phyloP scores from a whole-genome alignment of 2,329 filamentous ascomycete genomes.

The Aspergillus unguis region DNA sequence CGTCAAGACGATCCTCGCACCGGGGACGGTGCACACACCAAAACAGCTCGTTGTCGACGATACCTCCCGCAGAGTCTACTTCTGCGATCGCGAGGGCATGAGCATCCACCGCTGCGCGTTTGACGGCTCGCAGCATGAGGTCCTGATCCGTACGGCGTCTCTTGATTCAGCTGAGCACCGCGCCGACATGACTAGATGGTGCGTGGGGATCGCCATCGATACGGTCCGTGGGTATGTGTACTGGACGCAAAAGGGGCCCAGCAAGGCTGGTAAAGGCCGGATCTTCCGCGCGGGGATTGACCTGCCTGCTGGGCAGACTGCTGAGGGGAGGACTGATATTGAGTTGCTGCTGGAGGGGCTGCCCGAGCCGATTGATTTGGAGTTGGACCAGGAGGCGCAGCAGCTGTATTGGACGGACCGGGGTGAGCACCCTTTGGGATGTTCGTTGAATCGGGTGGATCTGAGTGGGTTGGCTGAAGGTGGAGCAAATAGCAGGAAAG shows the following conservation, averaged over 20 bases:
- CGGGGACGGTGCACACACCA: slow-evolving; percentile 49
- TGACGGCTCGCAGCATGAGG: slow-evolving; percentile 34
- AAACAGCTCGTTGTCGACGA: slow-evolving; percentile 41
- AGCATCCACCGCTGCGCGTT: slow-evolving; percentile 35
- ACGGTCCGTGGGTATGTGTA: slow-evolving; percentile 47
- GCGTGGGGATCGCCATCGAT: slow-evolving; percentile 55
- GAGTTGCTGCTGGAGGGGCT: slow-evolving; percentile 40
- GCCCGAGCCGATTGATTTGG: slow-evolving; percentile 57
- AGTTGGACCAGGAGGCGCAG: slow-evolving; percentile 46
- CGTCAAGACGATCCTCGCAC: slow-evolving; percentile 41
- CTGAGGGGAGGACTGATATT: slow-evolving; percentile 42
- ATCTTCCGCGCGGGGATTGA: slow-evolving; percentile 53
- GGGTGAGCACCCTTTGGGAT: slow-evolving; percentile 55
- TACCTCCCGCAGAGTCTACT: slow-evolving; percentile 33
- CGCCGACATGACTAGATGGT: slow-evolving; percentile 42
- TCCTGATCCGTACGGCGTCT: slow-evolving; percentile 39
- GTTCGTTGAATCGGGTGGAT: slow-evolving; percentile 33
- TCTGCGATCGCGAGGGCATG: slow-evolving; percentile 45
- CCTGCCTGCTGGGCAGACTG: slow-evolving; percentile 32
- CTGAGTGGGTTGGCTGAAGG: slow-evolving; percentile 11
- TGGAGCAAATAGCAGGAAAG: neutral
- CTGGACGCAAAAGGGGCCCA: slow-evolving; percentile 60
- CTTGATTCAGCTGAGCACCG: slow-evolving; percentile 22
- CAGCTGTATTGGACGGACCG: slow-evolving; percentile 60
- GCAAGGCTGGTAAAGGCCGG: slow-evolving; percentile 51